phyloP scores from a whole-genome alignment of 352 stramenopile species.

The Pythium utonaiense region DNA sequence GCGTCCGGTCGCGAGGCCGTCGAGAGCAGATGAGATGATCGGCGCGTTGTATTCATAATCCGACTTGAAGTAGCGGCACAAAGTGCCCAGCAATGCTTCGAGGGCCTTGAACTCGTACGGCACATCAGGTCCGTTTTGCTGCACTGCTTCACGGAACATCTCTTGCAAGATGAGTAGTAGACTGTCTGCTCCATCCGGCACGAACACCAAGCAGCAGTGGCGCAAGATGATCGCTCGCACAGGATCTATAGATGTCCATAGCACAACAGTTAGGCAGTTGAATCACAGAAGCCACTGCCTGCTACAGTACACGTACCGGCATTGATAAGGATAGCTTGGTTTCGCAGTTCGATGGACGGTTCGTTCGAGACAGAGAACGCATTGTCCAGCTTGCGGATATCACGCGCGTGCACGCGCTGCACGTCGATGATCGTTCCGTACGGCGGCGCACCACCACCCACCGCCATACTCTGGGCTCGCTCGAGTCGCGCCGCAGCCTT shows the following conservation, averaged over 20 bases:
- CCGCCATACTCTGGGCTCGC: constrained; percentile 13
- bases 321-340: constrained; percentile 78
- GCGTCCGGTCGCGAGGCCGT: constrained; percentile 43
- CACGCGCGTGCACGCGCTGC: constrained; percentile 65
- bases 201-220: constrained; percentile 34
- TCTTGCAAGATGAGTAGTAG: constrained; percentile 64
- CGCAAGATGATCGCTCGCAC: constrained; percentile 75
- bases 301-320: constrained; percentile 24
- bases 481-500: constrained; percentile 5
- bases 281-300: neutral
- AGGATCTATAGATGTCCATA: constrained; percentile 27
- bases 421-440: constrained; percentile 23
- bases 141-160: constrained; percentile 43
- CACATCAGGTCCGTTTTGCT: constrained; percentile 42
- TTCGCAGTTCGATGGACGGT: constrained; percentile 68
- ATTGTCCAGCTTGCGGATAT: constrained; percentile 74
- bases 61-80: constrained; percentile 51
- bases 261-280: neutral
- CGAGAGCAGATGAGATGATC: constrained; percentile 38
- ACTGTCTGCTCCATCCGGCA: constrained; percentile 44
- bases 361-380: constrained; percentile 73
- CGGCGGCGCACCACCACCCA: neutral
- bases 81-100: constrained; percentile 44
- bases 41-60: constrained; percentile 45
- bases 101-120: constrained; percentile 64